Conservation (phyloP, 306 rosid genomes). For the Elaeagnus macrophylla region DNA sequence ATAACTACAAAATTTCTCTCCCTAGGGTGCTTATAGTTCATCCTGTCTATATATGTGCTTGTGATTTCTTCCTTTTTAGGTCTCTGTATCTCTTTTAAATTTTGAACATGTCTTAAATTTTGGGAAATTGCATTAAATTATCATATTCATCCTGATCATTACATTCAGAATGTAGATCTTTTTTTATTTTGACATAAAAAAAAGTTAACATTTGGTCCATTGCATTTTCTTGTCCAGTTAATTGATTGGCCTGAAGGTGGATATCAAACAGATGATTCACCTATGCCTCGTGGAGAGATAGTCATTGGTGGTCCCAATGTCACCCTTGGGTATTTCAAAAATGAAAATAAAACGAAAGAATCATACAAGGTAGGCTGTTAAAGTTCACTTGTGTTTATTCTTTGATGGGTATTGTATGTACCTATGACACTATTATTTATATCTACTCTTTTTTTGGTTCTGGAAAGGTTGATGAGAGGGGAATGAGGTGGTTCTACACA, state of each 20-base stretch:
- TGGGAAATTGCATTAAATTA: too few species aligned
- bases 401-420: too few species aligned
- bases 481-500: slow-evolving; percentile 89
- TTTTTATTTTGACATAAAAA: too few species aligned
- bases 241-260: slow-evolving; percentile 95
- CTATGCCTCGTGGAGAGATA: slow-evolving; percentile 94
- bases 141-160: too few species aligned
- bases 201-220: slow-evolving; percentile 7
- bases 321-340: slow-evolving; percentile 88
- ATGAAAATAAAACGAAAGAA: slow-evolving; percentile 78
- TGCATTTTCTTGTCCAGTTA: slow-evolving; percentile 42
- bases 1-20: too few species aligned
- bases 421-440: too few species aligned
- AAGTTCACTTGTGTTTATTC: slow-evolving; percentile 1
- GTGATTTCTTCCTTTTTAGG: too few species aligned
- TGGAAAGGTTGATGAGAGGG: slow-evolving; percentile 73
- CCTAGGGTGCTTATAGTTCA: too few species aligned
- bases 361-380: slow-evolving; percentile 65
- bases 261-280: slow-evolving; percentile 51
- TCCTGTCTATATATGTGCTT: too few species aligned
- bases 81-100: too few species aligned
- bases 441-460: slow-evolving; percentile 2
- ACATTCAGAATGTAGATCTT: too few species aligned
- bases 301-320: slow-evolving; percentile 90
- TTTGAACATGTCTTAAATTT: too few species aligned